phyloP scores from a whole-genome alignment of 441 rosid species.

The Adansonia rubrostipa region DNA sequence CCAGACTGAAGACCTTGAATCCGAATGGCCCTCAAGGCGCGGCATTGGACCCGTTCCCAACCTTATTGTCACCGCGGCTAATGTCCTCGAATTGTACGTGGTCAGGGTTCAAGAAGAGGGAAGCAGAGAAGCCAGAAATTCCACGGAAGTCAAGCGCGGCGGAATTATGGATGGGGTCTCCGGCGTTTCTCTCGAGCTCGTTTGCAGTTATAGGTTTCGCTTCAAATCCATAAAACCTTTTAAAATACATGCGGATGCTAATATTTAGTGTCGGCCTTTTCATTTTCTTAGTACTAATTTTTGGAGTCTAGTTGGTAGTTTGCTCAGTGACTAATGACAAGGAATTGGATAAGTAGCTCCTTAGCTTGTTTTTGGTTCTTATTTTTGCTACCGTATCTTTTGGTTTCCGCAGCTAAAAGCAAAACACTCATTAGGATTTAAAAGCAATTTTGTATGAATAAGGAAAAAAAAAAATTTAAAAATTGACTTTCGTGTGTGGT shows the following conservation, averaged over 20 bases:
- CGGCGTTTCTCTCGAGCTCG: slow-evolving; percentile 91
- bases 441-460: not conserved
- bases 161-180: slow-evolving; percentile 82
- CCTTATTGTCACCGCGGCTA: slow-evolving; percentile 75
- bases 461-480: not conserved
- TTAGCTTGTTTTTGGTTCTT: not conserved
- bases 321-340: not conserved
- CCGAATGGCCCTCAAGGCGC: slow-evolving; percentile 63
- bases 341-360: slow-evolving; percentile 15
- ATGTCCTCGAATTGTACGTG: slow-evolving; percentile 80
- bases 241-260: not conserved
- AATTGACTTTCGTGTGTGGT: not conserved
- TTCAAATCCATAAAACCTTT: not conserved
- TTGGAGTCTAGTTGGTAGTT: not conserved
- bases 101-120: slow-evolving; percentile 86
- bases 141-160: slow-evolving; percentile 64
- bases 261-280: not conserved
- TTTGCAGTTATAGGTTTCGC: slow-evolving; percentile 80
- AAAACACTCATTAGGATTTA: not conserved
- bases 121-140: slow-evolving; percentile 48
- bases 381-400: not conserved
- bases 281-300: not conserved
- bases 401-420: not conserved
- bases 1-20: slow-evolving; percentile 69
- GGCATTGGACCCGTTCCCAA: slow-evolving; percentile 80